phyloP scores from a whole-genome alignment of 768 basidiomycete species.

The Calocybe cyanea region DNA sequence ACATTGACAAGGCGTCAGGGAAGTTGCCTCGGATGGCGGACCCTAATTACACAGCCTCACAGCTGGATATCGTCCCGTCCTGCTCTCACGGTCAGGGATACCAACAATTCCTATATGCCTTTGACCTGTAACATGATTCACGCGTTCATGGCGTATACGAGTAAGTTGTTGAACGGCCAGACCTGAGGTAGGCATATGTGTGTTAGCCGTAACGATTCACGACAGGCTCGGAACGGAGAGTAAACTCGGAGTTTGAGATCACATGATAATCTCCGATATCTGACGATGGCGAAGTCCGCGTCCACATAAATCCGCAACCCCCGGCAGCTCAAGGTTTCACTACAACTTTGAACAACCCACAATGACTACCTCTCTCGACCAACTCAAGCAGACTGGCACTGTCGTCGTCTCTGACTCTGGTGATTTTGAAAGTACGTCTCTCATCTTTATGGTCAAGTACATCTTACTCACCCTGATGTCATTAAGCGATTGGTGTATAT shows the following conservation, averaged over 20 bases:
- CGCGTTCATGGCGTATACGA: no score
- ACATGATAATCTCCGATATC: slow-evolving; percentile 14
- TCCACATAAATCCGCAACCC: slow-evolving; percentile 9
- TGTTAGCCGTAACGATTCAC: neutral
- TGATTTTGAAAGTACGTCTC: slow-evolving; percentile 75
- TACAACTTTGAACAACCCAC: slow-evolving; percentile 23
- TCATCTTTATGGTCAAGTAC: slow-evolving; percentile 11
- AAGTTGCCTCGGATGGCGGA: no score
- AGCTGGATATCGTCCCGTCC: no score
- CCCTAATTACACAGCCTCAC: no score
- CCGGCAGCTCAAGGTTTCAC: neutral
- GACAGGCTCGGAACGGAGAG: neutral
- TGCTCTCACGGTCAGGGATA: no score
- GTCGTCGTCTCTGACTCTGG: slow-evolving; percentile 97
- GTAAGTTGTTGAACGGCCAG: no score
- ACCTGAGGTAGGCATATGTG: no score
- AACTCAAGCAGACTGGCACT: slow-evolving; percentile 89
- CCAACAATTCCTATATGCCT: no score
- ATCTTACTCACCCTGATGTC: slow-evolving; percentile 15
- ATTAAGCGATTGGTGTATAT: slow-evolving; percentile 87
- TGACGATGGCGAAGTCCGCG: slow-evolving; percentile 10
- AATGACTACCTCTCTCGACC: slow-evolving; percentile 81
- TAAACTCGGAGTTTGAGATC: slow-evolving; percentile 7
- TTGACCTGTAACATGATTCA: no score
- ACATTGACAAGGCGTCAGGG: no score